Conservation (phyloP, 306 rosid species). For the Vicia villosa region DNA sequence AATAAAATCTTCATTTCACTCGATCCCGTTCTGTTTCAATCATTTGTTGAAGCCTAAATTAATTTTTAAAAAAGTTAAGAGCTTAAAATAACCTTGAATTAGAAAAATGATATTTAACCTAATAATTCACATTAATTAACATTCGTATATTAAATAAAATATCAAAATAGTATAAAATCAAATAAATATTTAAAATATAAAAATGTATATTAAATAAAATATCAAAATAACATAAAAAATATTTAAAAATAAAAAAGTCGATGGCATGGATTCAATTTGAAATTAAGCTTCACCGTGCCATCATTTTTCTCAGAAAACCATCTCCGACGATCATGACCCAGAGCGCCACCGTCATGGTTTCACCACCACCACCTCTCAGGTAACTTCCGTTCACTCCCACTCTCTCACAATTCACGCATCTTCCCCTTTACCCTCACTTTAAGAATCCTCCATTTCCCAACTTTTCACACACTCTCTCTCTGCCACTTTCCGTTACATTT, state of each 20-base stretch:
- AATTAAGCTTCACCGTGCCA: not conserved
- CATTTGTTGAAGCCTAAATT: too few species aligned
- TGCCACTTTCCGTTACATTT: not conserved
- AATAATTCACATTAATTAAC: too few species aligned
- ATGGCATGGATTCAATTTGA: constrained; percentile 22
- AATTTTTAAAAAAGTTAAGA: too few species aligned
- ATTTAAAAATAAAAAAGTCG: not conserved
- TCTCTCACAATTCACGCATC: not conserved
- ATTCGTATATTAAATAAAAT: too few species aligned
- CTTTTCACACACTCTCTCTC: constrained; percentile 31
- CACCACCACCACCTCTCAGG: constrained; percentile 30
- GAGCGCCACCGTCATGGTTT: constrained; percentile 6
- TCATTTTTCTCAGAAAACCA: not conserved
- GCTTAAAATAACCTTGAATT: too few species aligned
- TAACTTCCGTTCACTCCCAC: not conserved
- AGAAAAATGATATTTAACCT: too few species aligned
- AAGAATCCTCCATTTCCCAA: constrained; percentile 25
- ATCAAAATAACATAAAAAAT: too few species aligned
- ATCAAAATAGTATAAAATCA: too few species aligned
- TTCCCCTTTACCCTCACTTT: constrained; percentile 35
- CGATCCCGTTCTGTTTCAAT: too few species aligned
- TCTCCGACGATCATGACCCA: constrained; percentile 11
- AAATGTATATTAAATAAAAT: too few species aligned
- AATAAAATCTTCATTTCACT: too few species aligned
- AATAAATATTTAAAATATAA: too few species aligned